Conservation (phyloP, 768 basidiomycete species). For the Tephrocybe sp. region DNA sequence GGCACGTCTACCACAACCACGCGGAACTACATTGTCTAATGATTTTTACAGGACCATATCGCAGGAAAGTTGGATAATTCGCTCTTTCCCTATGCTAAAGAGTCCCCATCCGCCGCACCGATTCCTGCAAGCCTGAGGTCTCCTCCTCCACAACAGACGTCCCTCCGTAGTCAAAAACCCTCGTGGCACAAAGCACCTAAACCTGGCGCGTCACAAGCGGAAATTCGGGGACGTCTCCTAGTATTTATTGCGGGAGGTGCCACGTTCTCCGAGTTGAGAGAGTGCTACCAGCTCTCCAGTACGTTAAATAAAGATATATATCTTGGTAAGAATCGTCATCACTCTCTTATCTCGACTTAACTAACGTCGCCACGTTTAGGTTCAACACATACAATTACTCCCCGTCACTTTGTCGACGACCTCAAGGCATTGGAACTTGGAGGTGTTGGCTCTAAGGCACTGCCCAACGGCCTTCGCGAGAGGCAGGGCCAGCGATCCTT, state of each 20-base stretch:
- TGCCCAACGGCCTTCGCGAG: constrained; percentile 69
- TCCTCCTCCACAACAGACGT: constrained; percentile 60
- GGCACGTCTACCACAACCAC: constrained; percentile 39
- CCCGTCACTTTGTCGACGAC: constrained; percentile 83
- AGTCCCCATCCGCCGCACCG: constrained; percentile 59
- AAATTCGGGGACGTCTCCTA: constrained; percentile 74
- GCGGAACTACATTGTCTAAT: constrained; percentile 1
- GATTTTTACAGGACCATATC: constrained; percentile 84
- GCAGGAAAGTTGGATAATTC: constrained; percentile 73
- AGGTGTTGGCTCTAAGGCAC: constrained; percentile 76
- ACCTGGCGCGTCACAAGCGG: constrained; percentile 43
- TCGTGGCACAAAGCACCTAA: constrained; percentile 83
- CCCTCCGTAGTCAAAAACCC: constrained; percentile 86
- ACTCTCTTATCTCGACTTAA: neutral
- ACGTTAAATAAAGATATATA: constrained; percentile 84
- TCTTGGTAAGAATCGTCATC: constrained; percentile 63
- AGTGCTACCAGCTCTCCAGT: constrained; percentile 78
- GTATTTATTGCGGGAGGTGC: constrained; percentile 94
- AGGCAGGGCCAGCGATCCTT: constrained; percentile 47
- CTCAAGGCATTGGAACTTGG: constrained; percentile 83
- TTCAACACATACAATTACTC: constrained; percentile 85
- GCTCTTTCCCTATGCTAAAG: constrained; percentile 89
- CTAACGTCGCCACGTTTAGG: constrained; percentile 45
- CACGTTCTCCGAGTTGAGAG: constrained; percentile 93
- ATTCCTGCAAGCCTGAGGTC: constrained; percentile 46